Evolutionary conservation across 495 filamentous ascomycete species (phyloP).

Genomic region (Xylaria bambusicola): DNA sequence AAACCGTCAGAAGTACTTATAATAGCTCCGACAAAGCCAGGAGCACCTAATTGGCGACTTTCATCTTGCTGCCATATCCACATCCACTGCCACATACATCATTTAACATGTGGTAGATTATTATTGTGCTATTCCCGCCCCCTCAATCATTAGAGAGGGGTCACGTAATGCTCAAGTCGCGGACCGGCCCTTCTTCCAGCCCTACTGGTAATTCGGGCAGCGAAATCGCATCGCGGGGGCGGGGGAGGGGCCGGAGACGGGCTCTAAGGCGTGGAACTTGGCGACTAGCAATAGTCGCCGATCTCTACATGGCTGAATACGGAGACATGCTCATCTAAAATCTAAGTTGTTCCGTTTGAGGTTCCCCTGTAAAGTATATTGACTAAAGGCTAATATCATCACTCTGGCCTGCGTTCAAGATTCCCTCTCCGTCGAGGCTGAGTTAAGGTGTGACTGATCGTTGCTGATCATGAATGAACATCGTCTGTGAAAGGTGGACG

Average conservation of each 20-base stretch:
- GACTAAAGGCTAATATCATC: too few relatives aligned
- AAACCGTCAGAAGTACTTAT: not conserved
- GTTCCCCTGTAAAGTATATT: too few relatives aligned
- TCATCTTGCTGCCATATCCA: too few relatives aligned
- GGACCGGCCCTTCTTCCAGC: not conserved
- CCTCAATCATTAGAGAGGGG: not conserved
- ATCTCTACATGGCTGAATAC: not conserved
- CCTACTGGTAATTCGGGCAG: not conserved
- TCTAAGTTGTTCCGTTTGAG: too few relatives aligned
- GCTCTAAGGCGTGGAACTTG: not conserved
- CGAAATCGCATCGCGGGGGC: too few relatives aligned
- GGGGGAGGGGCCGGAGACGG: not conserved
- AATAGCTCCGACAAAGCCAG: not conserved
- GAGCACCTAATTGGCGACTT: not conserved
- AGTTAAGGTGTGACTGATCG: not conserved
- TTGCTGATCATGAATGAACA: not conserved
- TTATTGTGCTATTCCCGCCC: conserved; percentile 1
- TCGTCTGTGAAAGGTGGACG: not conserved
- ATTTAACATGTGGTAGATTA: not conserved
- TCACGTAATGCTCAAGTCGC: not conserved
- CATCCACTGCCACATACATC: too few relatives aligned
- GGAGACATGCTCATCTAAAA: too few relatives aligned
- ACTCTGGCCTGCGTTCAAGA: too few relatives aligned
- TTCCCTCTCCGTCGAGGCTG: too few relatives aligned
- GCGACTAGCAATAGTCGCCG: not conserved